Conservation (phyloP, 495 filamentous ascomycete genomes). For the Lepidopterella palustris region DNA sequence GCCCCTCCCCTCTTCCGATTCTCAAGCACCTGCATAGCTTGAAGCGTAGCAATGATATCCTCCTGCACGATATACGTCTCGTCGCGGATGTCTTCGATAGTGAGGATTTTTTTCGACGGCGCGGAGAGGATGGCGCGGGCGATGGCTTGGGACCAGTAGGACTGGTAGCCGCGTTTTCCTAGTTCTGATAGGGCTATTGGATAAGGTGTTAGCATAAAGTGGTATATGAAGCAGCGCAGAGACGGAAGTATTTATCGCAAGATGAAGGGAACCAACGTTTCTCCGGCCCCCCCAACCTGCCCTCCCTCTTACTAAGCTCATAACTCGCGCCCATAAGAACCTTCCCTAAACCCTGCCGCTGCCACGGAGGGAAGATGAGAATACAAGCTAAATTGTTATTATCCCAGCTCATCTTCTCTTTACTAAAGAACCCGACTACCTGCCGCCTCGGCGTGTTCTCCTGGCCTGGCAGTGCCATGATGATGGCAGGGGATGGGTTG, state of each 20-base stretch:
- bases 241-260: neutral
- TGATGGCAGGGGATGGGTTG: constrained; percentile 37
- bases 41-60: constrained; percentile 71
- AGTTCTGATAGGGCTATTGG: constrained; percentile 63
- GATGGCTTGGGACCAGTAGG: constrained; percentile 79
- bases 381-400: constrained; percentile 98
- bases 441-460: constrained; percentile 36
- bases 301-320: constrained; percentile 80
- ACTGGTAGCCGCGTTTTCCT: constrained; percentile 69
- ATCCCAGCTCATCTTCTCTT: constrained; percentile 98
- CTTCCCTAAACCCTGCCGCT: constrained; percentile 79
- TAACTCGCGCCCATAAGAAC: constrained; percentile 91
- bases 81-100: constrained; percentile 50
- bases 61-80: constrained; percentile 75
- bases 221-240: neutral
- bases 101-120: constrained; percentile 42
- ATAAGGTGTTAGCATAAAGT: neutral
- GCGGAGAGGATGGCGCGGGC: constrained; percentile 53
- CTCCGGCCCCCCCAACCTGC: constrained; percentile 83
- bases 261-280: constrained; percentile 45
- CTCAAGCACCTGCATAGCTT: constrained; percentile 69
- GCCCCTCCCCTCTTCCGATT: constrained; percentile 35
- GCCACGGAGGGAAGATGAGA: constrained; percentile 91
- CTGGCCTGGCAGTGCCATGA: neutral
- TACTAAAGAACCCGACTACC: constrained; percentile 93